Evolutionary conservation across 441 rosid genomes (phyloP), one percentile per base, ranked within the genome.

Genomic region (Syzygium malaccense): DNA sequence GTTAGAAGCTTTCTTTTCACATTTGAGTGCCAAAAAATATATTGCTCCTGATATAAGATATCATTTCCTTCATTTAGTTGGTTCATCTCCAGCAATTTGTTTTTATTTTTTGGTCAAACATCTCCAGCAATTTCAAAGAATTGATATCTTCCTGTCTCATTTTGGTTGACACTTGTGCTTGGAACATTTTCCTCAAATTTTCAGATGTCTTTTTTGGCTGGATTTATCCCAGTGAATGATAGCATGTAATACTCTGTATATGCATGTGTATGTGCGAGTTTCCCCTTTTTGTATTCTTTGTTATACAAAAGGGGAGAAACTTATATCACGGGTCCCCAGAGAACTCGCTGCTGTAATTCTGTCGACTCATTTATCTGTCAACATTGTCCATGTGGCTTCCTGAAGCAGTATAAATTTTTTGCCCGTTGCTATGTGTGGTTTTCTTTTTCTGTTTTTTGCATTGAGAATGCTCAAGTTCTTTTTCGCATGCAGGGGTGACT

Each of bases 401-500:
- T 41, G 51, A 75, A 75, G 83, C 83, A 41, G 83, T 41, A 25
- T 28, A 56, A 80, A 64, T 41, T 41, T 54, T 56, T 45, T 54
- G 7, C 28, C 85, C 48, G 62, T 62, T 85, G 80, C 45, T 51
- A 17, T 58, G 57, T 85, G 71, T 45, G 71, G 11, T 6, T 55
- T 33, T 25, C 30, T 80, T 83, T 90, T 87, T 85, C 37, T 56
- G 28, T 51, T 86, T 41, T 86, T 17, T 17, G 23, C 79, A 58
- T 41, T 41, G 83, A 75, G 18, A 75, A 58, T 57, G 53, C 28
- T 86, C 80, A 79, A 89, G 17, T 45, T 85, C 62, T 30, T 62
- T 64, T 54, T 68, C 2, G 1, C 26, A 33, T 86, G 64, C 94
- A 97, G 99, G 94, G 99, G 99, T 11, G 97, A 95, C 58, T 97